phyloP scores from a whole-genome alignment of 1,284 basidiomycete species.

The Pseudomicrostroma phylloplanum region DNA sequence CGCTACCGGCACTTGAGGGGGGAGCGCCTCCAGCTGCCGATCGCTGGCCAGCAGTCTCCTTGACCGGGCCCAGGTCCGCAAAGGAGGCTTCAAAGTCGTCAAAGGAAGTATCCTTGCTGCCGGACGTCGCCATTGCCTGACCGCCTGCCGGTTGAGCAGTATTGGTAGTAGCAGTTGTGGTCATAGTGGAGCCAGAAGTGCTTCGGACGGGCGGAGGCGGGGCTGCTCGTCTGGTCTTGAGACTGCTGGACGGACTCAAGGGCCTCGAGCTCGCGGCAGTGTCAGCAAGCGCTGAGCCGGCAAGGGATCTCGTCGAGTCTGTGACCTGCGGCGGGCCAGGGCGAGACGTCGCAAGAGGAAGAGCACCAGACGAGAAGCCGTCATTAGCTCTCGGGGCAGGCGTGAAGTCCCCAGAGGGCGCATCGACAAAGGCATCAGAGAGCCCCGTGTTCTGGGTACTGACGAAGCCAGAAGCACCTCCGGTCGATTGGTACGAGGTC shows the following conservation, averaged over 20 bases:
- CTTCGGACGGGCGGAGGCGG: slow-evolving; percentile 35
- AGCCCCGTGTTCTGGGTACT: slow-evolving; percentile 8
- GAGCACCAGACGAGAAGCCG: neutral
- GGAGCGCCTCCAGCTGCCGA: neutral
- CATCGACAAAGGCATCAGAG: slow-evolving; percentile 16
- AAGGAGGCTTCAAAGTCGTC: slow-evolving; percentile 50
- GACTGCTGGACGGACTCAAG: slow-evolving; percentile 22
- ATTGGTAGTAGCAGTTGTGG: slow-evolving; percentile 18
- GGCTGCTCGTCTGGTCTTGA: slow-evolving; percentile 38
- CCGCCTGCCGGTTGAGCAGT: neutral
- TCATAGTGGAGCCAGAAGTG: slow-evolving; percentile 13
- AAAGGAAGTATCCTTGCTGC: slow-evolving; percentile 14
- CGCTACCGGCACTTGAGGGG: slow-evolving; percentile 2
- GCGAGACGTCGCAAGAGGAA: neutral
- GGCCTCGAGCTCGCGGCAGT: slow-evolving; percentile 2
- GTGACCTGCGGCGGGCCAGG: neutral
- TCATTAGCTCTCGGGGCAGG: neutral
- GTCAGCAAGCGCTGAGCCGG: neutral
- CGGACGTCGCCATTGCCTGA: neutral
- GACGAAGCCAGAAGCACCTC: neutral
- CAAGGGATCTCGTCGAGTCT: neutral
- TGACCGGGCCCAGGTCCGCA: slow-evolving; percentile 37
- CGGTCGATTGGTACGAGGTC: slow-evolving; percentile 1
- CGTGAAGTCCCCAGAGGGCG: neutral
- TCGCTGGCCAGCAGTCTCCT: neutral